Evolutionary conservation across 2,329 filamentous ascomycete species (phyloP), one percentile per base, ranked within the genome.

Genomic region (Magnaporthales sp.): DNA sequence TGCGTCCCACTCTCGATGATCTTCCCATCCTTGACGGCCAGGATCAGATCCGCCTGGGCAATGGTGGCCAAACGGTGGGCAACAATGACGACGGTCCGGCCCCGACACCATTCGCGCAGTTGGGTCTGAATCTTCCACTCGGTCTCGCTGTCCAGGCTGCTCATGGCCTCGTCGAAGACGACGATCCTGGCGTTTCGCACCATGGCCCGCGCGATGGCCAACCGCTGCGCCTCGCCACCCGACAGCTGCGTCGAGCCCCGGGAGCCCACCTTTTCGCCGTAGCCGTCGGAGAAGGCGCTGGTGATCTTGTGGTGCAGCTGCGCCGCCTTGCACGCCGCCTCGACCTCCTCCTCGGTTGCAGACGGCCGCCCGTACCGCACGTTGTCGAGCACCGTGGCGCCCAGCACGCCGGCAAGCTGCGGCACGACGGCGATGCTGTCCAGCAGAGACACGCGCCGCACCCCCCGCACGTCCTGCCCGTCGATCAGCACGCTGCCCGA

Each of bases 1-100:
- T 95, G 92, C 0, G 84, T 91, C 0, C 91, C 91, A 69, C 87
- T 79, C 74, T 95, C 91, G 7, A 89, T 81, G 0, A 91, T 83
- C 64, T 81, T 76, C 1, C 91, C 91, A 70, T 88, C 84, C 60
- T 88, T 83, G 62, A 94, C 75, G 0, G 94, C 91, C 3, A 92
- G 79, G 63, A 95, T 94, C 26, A 86, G 84, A 71, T 94, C 88
- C 1, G 91, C 91, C 69, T 89, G 86, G 73, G 86, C 87, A 69
- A 91, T 89, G 0, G 89, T 91, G 0, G 87, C 89, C 2, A 92
- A 79, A 5, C 89, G 81, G 75, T 92, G 89, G 0, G 91, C 89
- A 69, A 89, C 87, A 9, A 85, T 80, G 63, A 90, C 85, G 0
- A 66, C 63, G 9, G 68, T 68, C 31, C 67, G 66, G 26, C 54